A percentile compares a stretch with the other conserved stretches of the same genome.
Evolutionary conservation across 148 eudicot species (phyloP).

Genomic region (Cornus kousa): DNA sequence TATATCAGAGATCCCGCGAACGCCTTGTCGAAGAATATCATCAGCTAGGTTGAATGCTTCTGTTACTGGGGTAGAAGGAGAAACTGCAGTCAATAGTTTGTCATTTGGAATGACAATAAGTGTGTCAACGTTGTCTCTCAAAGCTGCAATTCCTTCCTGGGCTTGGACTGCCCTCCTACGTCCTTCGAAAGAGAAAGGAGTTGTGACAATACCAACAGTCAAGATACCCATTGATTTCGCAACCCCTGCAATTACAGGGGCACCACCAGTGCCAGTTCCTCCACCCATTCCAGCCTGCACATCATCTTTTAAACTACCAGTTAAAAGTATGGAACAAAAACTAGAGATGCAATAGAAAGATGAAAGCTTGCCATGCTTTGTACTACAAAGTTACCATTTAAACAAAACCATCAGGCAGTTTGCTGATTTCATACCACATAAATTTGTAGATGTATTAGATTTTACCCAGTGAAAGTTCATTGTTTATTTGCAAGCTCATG

Average conservation of each 20-base stretch:
- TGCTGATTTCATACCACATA: neutral
- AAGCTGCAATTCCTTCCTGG: conserved; percentile 97
- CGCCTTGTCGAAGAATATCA: conserved; percentile 98
- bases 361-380: neutral
- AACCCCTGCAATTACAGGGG: conserved; percentile 88
- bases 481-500: neutral
- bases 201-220: conserved; percentile 98
- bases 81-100: conserved; percentile 89
- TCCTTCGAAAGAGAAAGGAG: conserved; percentile 96
- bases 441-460: neutral
- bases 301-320: conserved; percentile 5
- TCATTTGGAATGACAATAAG: conserved; percentile 97
- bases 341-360: neutral
- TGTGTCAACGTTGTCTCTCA: conserved; percentile 96
- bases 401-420: neutral
- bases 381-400: too few relatives aligned
- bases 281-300: conserved; percentile 99
- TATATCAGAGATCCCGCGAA: conserved; percentile 97
- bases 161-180: conserved; percentile 97
- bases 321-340: conserved; percentile 7
- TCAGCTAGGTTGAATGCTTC: conserved; percentile 99
- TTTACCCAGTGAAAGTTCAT: neutral
- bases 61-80: conserved; percentile 94
- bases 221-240: conserved; percentile 95
- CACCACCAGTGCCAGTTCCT: conserved; percentile 99